These are phyloP conservation scores for Wallacemonas sp. DNA, from an alignment of 208 protist genomes.

Conservation along the genomic window DNA sequence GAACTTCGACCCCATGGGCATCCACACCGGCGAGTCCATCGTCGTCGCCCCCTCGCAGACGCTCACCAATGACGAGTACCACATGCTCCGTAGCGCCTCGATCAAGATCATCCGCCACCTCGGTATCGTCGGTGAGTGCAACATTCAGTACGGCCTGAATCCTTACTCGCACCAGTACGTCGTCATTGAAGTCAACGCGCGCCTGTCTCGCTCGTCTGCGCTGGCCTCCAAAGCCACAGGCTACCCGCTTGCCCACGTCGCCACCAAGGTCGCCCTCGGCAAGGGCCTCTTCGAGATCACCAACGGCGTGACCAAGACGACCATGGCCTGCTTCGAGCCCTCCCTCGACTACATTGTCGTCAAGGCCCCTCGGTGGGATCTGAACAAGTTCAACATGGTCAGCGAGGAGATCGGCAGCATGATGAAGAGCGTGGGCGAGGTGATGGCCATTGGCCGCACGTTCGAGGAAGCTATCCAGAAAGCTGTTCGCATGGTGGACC, in stretches of 20 bases:
- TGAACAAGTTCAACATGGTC: slow-evolving; percentile 97
- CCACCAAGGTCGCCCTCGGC: slow-evolving; percentile 97
- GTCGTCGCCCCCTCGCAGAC: slow-evolving; percentile 98
- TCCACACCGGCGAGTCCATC: slow-evolving; percentile 99
- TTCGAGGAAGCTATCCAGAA: slow-evolving; percentile 99
- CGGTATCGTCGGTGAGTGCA: slow-evolving; percentile 98
- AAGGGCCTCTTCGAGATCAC: slow-evolving; percentile 92
- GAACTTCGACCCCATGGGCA: slow-evolving; percentile 98
- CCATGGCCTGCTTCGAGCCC: slow-evolving; percentile 98
- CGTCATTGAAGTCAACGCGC: slow-evolving; percentile 99
- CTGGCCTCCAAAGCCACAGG: slow-evolving; percentile 98
- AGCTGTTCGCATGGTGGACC: slow-evolving; percentile 96
- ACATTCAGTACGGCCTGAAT: slow-evolving; percentile 99
- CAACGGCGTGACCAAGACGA: slow-evolving; percentile 94
- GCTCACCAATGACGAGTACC: slow-evolving; percentile 97
- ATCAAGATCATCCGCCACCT: slow-evolving; percentile 96
- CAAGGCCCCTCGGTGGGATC: slow-evolving; percentile 96
- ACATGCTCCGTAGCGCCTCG: slow-evolving; percentile 96
- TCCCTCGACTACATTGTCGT: slow-evolving; percentile 97
- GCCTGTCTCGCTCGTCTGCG: slow-evolving; percentile 96
- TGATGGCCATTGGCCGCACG: slow-evolving; percentile 98
- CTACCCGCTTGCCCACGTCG: slow-evolving; percentile 98
- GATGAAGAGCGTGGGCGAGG: slow-evolving; percentile 98
- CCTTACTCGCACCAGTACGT: slow-evolving; percentile 96
- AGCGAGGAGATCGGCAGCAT: slow-evolving; percentile 90